Conservation (phyloP, 139 green algal species). For the Tetradesmus lagerheimii region DNA sequence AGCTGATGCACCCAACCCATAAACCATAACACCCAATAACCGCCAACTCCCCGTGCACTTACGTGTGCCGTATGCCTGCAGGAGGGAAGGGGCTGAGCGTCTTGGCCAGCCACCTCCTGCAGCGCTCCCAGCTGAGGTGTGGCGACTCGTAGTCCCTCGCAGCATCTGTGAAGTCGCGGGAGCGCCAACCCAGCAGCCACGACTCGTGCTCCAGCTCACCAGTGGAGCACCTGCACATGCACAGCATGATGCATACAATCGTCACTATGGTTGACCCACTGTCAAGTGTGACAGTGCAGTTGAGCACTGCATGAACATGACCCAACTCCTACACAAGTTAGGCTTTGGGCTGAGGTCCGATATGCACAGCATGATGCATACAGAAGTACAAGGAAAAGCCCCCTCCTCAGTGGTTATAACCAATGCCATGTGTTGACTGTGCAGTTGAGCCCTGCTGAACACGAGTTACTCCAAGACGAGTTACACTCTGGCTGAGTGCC, state of each 20-base stretch:
- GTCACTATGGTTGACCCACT: not conserved
- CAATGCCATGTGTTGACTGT: too few relatives aligned
- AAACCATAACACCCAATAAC: not conserved
- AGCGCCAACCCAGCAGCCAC: not conserved
- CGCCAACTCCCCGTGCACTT: not conserved
- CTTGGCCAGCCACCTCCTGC: conserved; percentile 16
- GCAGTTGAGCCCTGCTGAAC: too few relatives aligned
- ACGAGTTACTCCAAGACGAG: too few relatives aligned
- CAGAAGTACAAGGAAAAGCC: too few relatives aligned
- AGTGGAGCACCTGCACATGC: conserved; percentile 12
- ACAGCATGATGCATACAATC: not conserved
- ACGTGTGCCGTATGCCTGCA: conserved; percentile 29
- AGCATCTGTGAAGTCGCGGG: conserved; percentile 25
- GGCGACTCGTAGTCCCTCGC: conserved; percentile 4
- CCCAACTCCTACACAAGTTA: too few relatives aligned
- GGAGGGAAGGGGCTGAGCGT: conserved; percentile 11
- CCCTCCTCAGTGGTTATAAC: too few relatives aligned
- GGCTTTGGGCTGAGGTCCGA: too few relatives aligned
- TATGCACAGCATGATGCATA: too few relatives aligned
- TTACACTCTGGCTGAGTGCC: too few relatives aligned
- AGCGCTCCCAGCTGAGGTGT: conserved; percentile 4
- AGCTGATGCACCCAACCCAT: too few relatives aligned
- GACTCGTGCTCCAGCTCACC: conserved; percentile 15
- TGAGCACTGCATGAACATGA: too few relatives aligned
- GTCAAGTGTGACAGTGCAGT: too few relatives aligned